Evolutionary conservation across 2,329 filamentous ascomycete genomes (phyloP), one percentile per base, ranked within the genome.

Genomic region (Cytospora piceae): DNA sequence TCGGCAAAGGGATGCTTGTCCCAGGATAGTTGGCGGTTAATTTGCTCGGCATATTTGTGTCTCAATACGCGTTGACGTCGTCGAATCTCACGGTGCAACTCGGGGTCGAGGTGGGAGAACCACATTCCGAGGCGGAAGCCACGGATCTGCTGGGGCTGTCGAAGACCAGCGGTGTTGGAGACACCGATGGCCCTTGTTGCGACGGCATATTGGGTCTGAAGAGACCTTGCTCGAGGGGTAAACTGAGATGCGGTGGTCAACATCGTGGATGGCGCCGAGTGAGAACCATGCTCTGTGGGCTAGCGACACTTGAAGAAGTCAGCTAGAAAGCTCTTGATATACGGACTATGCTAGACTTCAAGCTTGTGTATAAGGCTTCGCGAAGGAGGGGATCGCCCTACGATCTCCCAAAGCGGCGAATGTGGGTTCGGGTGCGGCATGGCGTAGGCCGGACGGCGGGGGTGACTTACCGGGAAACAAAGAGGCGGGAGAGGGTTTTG

Each of bases 101-200:
- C 76, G 17, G 75, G 73, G 68, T 83, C 78, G 32, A 78, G 69
- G 54, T 77, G 78, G 34, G 76, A 78, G 9, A 79, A 77, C 80
- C 83, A 85, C 22, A 78, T 69, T 60, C 78, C 80, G 66, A 86
- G 80, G 66, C 83, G 81, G 67, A 85, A 84, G 42, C 71, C 72
- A 42, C 85, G 81, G 39, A 70, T 74, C 68, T 84, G 82, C 53
- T 78, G 74, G 22, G 70, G 72, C 57, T 73, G 73, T 39, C 71
- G 70, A 22, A 70, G 55, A 17, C 72, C 55, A 39, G 72, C 71
- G 31, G 69, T 54, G 32, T 57, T 60, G 7, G 64, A 65, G 22
- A 69, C 66, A n/a, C 66, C 68, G 17, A 72, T 61, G 52, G 62
- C 65, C 42, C 63, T 68, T 58, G 55, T 46, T 39, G 68, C 63